These are phyloP conservation scores for Aspergillus uvarum DNA, from an alignment of 2,329 filamentous ascomycete species.

Conservation along the genomic window DNA sequence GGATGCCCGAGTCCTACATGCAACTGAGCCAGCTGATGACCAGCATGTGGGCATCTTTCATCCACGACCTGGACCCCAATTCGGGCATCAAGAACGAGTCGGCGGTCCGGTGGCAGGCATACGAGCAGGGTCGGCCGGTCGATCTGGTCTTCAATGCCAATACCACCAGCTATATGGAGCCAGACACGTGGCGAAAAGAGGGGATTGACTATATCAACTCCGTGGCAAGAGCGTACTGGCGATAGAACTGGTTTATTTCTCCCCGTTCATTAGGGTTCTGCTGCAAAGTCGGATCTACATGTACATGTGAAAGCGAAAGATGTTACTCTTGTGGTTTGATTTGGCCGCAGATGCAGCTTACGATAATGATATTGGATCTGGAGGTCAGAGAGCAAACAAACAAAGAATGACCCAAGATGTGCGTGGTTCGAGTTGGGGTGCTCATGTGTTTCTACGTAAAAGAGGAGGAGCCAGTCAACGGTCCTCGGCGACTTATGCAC, in stretches of 20 bases:
- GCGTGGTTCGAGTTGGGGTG: not conserved
- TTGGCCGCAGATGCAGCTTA: not conserved
- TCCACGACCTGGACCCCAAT: slow-evolving; percentile 50
- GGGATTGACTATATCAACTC: slow-evolving; percentile 35
- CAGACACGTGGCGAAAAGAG: slow-evolving; percentile 47
- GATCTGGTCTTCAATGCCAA: slow-evolving; percentile 55
- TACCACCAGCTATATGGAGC: slow-evolving; percentile 43
- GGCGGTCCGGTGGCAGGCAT: slow-evolving; percentile 46
- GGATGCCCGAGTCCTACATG: slow-evolving; percentile 44
- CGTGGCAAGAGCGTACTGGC: slow-evolving; percentile 25
- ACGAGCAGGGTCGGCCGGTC: slow-evolving; percentile 41
- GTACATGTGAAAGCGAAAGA: not conserved
- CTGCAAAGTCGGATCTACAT: not conserved
- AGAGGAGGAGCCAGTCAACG: not conserved
- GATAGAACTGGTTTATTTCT: slow-evolving; percentile 9
- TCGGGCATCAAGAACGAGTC: slow-evolving; percentile 22
- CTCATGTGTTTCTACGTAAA: not conserved
- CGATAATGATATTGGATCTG: not conserved
- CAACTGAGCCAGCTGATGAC: slow-evolving; percentile 51
- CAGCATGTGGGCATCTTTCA: slow-evolving; percentile 54
- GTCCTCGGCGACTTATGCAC: not conserved
- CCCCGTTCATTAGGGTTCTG: too few species aligned
- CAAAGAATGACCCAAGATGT: not conserved
- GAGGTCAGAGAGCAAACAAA: not conserved
- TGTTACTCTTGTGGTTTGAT: not conserved